These are phyloP conservation scores for Suillus ampliporus DNA, from an alignment of 768 basidiomycete genomes.

Conservation along the genomic window DNA sequence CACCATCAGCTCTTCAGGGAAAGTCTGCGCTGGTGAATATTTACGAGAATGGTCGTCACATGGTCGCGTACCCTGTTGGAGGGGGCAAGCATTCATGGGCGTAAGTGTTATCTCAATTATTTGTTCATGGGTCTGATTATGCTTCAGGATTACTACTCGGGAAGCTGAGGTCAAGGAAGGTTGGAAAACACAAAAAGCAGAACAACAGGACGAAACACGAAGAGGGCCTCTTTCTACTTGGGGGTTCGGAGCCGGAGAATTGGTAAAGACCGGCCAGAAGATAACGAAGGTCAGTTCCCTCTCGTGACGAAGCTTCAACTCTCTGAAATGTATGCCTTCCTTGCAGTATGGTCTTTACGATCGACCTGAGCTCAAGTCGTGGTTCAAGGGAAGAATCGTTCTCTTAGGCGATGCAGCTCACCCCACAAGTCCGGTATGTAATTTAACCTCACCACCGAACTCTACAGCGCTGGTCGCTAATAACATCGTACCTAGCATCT, in stretches of 20 bases:
- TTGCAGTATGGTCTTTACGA: conserved; percentile 49
- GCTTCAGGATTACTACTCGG: conserved; percentile 10
- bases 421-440: conserved; percentile 49
- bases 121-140: not conserved
- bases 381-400: conserved; percentile 48
- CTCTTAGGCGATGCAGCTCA: conserved; percentile 53
- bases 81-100: conserved; percentile 42
- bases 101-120: conserved; percentile 26
- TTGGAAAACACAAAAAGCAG: conserved; percentile 45
- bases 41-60: conserved; percentile 43
- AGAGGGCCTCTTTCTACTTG: conserved; percentile 23
- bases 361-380: conserved; percentile 44
- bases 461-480: not conserved
- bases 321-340: conserved; percentile 3
- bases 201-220: conserved; percentile 24
- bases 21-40: conserved; percentile 36
- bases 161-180: conserved; percentile 47
- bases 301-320: conserved; percentile 4
- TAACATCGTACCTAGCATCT: conserved; percentile 39
- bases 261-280: conserved; percentile 19
- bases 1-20: conserved; percentile 21
- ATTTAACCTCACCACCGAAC: not conserved
- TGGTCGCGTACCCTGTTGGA: conserved; percentile 43
- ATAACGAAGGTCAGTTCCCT: conserved; percentile 22
- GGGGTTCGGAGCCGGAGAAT: conserved; percentile 23